These are phyloP conservation scores for Pyrenula aspistea DNA, from an alignment of 495 filamentous ascomycete genomes.

Conservation along the genomic window DNA sequence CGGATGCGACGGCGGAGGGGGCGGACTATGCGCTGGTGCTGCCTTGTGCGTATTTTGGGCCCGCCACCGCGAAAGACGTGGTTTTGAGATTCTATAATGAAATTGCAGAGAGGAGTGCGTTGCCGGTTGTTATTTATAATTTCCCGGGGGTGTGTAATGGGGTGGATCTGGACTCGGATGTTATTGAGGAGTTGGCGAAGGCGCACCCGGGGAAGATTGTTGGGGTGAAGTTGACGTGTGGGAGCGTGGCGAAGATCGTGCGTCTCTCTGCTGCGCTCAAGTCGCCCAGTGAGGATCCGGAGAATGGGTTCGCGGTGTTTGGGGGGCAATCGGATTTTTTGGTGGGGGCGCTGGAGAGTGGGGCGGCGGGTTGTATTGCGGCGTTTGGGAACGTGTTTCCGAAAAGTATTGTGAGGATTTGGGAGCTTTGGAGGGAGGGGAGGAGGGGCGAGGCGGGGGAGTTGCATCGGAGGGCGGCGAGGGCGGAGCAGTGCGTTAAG, in stretches of 20 bases:
- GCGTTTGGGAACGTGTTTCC: conserved; percentile 60
- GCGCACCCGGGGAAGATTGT: conserved; percentile 38
- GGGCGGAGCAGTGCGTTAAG: conserved; percentile 45
- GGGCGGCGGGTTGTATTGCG: conserved; percentile 51
- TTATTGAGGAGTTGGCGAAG: conserved; percentile 39
- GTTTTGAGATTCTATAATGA: conserved; percentile 49
- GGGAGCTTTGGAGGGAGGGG: conserved; percentile 36
- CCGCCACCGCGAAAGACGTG: conserved; percentile 42
- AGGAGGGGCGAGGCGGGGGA: conserved; percentile 39
- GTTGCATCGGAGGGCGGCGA: conserved; percentile 39
- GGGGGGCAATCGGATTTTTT: conserved; percentile 64
- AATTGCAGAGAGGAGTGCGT: conserved; percentile 32
- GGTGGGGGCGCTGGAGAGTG: conserved; percentile 46
- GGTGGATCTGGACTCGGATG: conserved; percentile 53
- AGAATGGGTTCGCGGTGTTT: conserved; percentile 42
- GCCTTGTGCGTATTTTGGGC: conserved; percentile 54
- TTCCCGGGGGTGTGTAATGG: conserved; percentile 65
- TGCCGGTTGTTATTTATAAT: conserved; percentile 59
- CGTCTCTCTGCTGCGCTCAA: conserved; percentile 40
- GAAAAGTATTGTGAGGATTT: conserved; percentile 37
- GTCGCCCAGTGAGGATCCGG: conserved; percentile 18
- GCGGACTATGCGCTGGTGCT: conserved; percentile 50
- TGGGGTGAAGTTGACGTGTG: conserved; percentile 61
- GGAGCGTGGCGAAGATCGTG: conserved; percentile 54
- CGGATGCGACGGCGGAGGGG: conserved; percentile 43